Base-by-base conservation (phyloP, 2,329 filamentous ascomycete genomes). In the Pseudogymnoascus sp. region DNA sequence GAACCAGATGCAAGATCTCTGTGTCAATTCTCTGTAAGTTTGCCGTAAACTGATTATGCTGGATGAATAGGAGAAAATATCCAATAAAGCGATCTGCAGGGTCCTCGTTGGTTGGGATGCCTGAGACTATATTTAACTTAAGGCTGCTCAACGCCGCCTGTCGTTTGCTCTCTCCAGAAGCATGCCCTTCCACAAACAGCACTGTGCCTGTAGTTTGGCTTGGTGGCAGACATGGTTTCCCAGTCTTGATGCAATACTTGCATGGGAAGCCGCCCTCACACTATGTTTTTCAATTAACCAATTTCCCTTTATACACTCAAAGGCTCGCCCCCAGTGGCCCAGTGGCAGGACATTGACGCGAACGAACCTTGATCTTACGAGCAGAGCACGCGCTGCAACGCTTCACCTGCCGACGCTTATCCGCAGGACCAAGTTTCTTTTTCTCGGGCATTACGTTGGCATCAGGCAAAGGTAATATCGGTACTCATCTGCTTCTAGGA, bases 211-310 rank as follows among this genome's bases (percentile, higher is more conserved):
- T 30, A 48, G 21, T 15, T 28, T 48, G 23, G 23, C 30, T 52
- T 2, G 41, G 64, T 3, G 63, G 61, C n/a, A 62, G 15, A 37
- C 65, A 66, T 48, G 39, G 9, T 18, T 62, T 60, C 7, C 58
- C 61, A 38, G 61, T 65, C 39, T 64, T 65, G 19, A 39, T 59
- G 38, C 65, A 66, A 58, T 65, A 63, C n/a, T 28, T 23, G 38
- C 65, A 65, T 18, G 65, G 65, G 10, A 41, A 37, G 6, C 62
- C 60, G n/a, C 64, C 65, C 30, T 61, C 60, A 21, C 65, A 66
- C 65, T 66, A 37, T 12, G 55, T 60, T 37, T 6, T 18, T 28
- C 64, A 45, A 63, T 61, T 39, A 58, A 33, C 34, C 10, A 58
- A 41, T 33, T 8, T 39, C 21, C 35, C 21, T n/a, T 6, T 13